These are phyloP conservation scores for Sclerotiophoma versabilis DNA, from an alignment of 2,329 filamentous ascomycete genomes.

Conservation along the genomic window DNA sequence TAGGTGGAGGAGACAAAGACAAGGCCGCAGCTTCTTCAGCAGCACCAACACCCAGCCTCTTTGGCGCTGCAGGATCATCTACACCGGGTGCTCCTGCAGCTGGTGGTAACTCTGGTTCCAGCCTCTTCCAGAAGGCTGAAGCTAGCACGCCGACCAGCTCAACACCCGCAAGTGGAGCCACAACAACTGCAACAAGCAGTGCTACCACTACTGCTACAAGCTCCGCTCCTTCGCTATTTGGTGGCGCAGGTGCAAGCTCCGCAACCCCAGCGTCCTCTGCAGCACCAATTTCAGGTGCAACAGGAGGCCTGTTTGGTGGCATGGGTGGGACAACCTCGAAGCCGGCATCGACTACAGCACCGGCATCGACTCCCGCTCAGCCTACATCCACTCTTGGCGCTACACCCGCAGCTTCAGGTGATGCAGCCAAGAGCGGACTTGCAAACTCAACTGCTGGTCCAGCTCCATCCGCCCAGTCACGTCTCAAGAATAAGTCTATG, in stretches of 20 bases:
- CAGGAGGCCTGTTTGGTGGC: constrained; percentile 28
- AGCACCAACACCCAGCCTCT: constrained; percentile 29
- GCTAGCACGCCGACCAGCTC: constrained; percentile 25
- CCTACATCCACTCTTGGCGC: constrained; percentile 27
- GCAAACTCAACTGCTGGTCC: constrained; percentile 81
- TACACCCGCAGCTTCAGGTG: constrained; percentile 26
- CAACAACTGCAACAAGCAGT: constrained; percentile 26
- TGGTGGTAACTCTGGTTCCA: constrained; percentile 25
- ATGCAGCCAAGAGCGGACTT: constrained; percentile 53
- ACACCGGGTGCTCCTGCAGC: constrained; percentile 20
- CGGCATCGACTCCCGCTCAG: constrained; percentile 26
- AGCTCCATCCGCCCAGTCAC: constrained; percentile 78
- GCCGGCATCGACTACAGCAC: constrained; percentile 27
- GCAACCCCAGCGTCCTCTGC: constrained; percentile 28
- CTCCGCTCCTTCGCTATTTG: constrained; percentile 29
- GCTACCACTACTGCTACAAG: constrained; percentile 26
- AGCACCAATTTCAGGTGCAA: constrained; percentile 19
- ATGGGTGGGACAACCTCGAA: constrained; percentile 20
- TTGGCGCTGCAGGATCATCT: constrained; percentile 24
- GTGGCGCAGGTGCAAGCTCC: constrained; percentile 26
- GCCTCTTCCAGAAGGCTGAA: constrained; percentile 22
- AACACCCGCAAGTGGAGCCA: constrained; percentile 27
- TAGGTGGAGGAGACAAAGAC: constrained; percentile 31
- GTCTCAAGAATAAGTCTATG: constrained; percentile 98
- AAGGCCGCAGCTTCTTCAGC: constrained; percentile 33